These are phyloP conservation scores for Zygosaccharomyces kombuchaensis DNA, from an alignment of 805 yeast genomes.

Conservation along the genomic window DNA sequence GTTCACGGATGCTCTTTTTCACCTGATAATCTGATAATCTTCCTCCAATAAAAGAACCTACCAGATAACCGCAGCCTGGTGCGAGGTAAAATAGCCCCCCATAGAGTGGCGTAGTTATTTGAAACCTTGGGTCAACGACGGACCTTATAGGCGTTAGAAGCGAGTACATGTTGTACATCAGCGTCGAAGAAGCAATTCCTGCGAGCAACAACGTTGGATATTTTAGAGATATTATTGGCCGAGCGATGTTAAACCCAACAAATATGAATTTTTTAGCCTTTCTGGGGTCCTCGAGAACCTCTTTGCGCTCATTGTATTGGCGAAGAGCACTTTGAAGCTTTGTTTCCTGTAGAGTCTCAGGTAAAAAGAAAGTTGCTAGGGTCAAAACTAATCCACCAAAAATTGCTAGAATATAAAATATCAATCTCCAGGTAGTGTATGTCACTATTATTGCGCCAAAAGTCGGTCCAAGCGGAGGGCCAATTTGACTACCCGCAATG, in stretches of 20 bases:
- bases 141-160: constrained; percentile 52
- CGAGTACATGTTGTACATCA: constrained; percentile 48
- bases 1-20: constrained; percentile 38
- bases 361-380: constrained; percentile 39
- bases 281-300: constrained; percentile 25
- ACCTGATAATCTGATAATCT: constrained; percentile 48
- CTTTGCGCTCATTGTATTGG: constrained; percentile 27
- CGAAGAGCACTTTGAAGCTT: not conserved
- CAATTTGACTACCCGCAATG: constrained; percentile 48
- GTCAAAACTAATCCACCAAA: constrained; percentile 37
- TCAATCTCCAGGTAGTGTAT: constrained; percentile 49
- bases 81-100: constrained; percentile 53
- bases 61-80: constrained; percentile 52
- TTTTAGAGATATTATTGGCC: constrained; percentile 41
- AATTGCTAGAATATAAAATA: constrained; percentile 47
- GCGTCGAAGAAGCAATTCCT: constrained; percentile 39
- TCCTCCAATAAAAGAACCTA: constrained; percentile 52
- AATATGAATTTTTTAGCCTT: constrained; percentile 39
- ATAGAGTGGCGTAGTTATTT: constrained; percentile 43
- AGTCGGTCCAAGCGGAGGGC: constrained; percentile 51
- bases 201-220: constrained; percentile 44
- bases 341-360: constrained; percentile 40
- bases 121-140: constrained; percentile 53
- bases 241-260: constrained; percentile 44
- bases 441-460: constrained; percentile 51